Evolutionary conservation across 805 yeast species (phyloP), one percentile per base, ranked within the genome.

Genomic region (Lipomyces japonicus): DNA sequence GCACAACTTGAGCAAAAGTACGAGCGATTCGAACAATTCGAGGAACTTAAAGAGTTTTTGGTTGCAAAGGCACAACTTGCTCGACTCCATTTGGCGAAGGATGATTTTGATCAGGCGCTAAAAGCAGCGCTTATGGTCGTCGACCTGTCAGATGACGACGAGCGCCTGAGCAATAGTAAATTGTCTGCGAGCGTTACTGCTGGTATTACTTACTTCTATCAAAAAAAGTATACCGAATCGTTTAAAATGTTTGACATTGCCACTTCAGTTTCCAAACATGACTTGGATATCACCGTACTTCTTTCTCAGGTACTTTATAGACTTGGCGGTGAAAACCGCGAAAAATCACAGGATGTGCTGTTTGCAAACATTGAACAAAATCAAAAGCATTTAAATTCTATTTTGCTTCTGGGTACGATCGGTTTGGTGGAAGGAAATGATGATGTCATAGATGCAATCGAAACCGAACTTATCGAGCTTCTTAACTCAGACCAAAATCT

Each of bases 271-370:
- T 75, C 82, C 22, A 76, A 78, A 3, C 80, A 78, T 42, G 79
- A 84, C 3, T 80, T 77, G 55, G 76, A 82, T 53, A 74, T 88
- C n/a, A 80, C 87, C 14, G 78, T 83, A 4, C 68, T 91, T 25
- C 75, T 87, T 19, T 79, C 93, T 0, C 95, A 89, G 63, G 84
- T 90, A 0, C 71, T 93, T 43, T 84, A 83, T 70, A 86, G 87
- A 2, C 78, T 78, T 49, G 84, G 80, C n/a, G 77, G 80, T 0
- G 80, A 77, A n/a, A 93, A 85, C 3, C 80, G 93, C 1, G 82
- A 80, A 51, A 84, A 81, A 55, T 96, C 97, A 0, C 63, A 86
- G 41, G 96, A 89, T 60, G 95, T 88, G 65, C 68, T 91, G 39
- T 83, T 85, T 59, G 74, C 76, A 22, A 79, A 75, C 59, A 78